Evolutionary conservation across 176 grass and related monocot genomes (phyloP).

Genomic region (Eremochloa ophiuroides): DNA sequence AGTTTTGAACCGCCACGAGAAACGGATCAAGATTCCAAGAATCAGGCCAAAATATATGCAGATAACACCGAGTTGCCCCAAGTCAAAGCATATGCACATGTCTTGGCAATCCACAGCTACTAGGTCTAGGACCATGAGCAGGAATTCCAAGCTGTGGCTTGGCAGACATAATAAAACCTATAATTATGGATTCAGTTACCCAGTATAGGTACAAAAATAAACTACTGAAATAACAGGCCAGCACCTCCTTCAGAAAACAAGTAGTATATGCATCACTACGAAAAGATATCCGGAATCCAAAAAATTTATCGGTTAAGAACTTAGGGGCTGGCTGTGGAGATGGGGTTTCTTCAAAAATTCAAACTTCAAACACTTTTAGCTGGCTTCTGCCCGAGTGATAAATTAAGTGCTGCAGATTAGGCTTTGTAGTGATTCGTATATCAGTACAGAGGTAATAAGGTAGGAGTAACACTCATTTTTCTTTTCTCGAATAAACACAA

Average conservation of each 20-base stretch:
- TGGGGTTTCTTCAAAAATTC: not conserved
- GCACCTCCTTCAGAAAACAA: not conserved
- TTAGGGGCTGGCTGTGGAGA: not conserved
- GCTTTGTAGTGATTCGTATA: not conserved
- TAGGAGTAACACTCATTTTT: too few species aligned
- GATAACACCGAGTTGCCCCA: not conserved
- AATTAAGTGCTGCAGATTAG: not conserved
- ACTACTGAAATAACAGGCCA: not conserved
- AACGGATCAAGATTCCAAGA: slow-evolving; percentile 37
- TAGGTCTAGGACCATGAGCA: not conserved
- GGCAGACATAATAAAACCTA: not conserved
- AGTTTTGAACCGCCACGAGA: slow-evolving; percentile 12
- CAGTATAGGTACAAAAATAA: not conserved
- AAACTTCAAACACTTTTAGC: not conserved
- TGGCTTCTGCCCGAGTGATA: not conserved
- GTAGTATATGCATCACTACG: not conserved
- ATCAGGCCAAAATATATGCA: not conserved
- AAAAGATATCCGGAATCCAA: not conserved
- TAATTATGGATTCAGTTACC: not conserved
- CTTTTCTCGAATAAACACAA: too few species aligned
- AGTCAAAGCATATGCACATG: too few species aligned
- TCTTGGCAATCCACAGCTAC: not conserved
- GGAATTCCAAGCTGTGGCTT: not conserved
- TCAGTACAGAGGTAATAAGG: too few species aligned
- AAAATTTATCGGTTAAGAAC: not conserved